Evolutionary conservation across 2,329 filamentous ascomycete genomes (phyloP).

Genomic region (Fusarium sp.): DNA sequence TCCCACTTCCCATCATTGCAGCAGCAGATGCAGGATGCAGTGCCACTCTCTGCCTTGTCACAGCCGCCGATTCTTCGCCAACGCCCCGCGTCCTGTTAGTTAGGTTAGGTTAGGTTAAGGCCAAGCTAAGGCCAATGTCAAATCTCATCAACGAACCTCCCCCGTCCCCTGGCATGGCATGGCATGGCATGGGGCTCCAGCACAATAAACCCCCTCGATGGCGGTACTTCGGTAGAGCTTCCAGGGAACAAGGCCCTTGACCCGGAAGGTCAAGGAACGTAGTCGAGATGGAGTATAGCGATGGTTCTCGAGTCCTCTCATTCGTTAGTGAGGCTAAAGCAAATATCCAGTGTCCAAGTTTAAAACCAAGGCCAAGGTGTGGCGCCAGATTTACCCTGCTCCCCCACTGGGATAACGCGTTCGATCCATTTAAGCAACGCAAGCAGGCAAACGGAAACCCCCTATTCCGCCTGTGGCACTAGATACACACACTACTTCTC

Average conservation of each 20-base stretch:
- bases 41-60: slow-evolving; percentile 1
- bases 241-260: slow-evolving; percentile 1
- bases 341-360: slow-evolving; percentile 3
- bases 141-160: background rate
- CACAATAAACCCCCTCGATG: background rate
- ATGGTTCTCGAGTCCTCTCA: slow-evolving; percentile 5
- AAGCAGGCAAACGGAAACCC: background rate
- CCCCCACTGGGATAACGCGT: slow-evolving; percentile 6
- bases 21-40: background rate
- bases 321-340: background rate
- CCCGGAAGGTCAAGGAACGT: background rate
- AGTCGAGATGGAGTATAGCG: slow-evolving; percentile 4
- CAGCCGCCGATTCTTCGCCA: background rate
- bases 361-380: slow-evolving; percentile 16
- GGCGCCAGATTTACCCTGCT: slow-evolving; percentile 25
- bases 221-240: slow-evolving; percentile 30
- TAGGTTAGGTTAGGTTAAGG: background rate
- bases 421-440: slow-evolving; percentile 13
- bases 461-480: background rate
- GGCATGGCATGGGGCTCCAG: background rate
- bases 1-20: background rate
- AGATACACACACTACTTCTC: slow-evolving; percentile 6
- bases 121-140: background rate
- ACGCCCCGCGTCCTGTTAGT: background rate
- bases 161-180: background rate